phyloP scores from a whole-genome alignment of 1,139 yeast species.

The Suhomyces bokatorum region DNA sequence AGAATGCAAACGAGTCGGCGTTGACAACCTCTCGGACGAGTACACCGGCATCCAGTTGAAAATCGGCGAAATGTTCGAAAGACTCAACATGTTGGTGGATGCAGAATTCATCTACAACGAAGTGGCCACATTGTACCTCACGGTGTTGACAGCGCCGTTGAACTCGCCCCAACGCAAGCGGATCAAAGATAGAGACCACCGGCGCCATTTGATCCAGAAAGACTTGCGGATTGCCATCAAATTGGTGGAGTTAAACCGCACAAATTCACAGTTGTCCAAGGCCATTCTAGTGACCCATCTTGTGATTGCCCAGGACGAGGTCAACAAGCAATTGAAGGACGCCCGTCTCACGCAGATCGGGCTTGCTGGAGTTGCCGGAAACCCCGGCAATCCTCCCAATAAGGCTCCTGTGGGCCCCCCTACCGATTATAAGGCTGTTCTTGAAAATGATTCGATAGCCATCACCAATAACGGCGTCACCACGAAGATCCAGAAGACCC shows the following conservation, averaged over 20 bases:
- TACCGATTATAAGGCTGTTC: constrained; percentile 4
- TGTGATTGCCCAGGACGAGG: constrained; percentile 64
- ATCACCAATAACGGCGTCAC: constrained; percentile 21
- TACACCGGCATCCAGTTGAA: constrained; percentile 86
- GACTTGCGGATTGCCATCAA: constrained; percentile 71
- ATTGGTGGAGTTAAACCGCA: constrained; percentile 57
- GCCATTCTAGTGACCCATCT: constrained; percentile 65
- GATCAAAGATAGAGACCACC: constrained; percentile 27
- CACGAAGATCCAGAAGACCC: constrained; percentile 30
- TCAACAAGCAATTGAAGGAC: constrained; percentile 19
- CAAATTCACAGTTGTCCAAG: constrained; percentile 53
- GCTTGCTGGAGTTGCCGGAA: not conserved
- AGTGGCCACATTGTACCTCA: constrained; percentile 60
- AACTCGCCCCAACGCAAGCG: constrained; percentile 23
- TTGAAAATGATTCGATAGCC: constrained; percentile 18
- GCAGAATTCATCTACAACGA: constrained; percentile 70
- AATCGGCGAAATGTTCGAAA: constrained; percentile 82
- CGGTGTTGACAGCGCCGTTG: constrained; percentile 47
- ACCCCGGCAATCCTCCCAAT: not conserved
- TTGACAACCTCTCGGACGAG: constrained; percentile 63
- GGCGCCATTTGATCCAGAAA: constrained; percentile 67
- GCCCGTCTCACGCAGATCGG: constrained; percentile 8
- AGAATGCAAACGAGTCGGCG: constrained; percentile 39
- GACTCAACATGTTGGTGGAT: constrained; percentile 57
- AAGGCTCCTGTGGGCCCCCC: not conserved